Base-by-base conservation (phyloP, 768 basidiomycete genomes). In the Holtermanniella nyarrowii region DNA sequence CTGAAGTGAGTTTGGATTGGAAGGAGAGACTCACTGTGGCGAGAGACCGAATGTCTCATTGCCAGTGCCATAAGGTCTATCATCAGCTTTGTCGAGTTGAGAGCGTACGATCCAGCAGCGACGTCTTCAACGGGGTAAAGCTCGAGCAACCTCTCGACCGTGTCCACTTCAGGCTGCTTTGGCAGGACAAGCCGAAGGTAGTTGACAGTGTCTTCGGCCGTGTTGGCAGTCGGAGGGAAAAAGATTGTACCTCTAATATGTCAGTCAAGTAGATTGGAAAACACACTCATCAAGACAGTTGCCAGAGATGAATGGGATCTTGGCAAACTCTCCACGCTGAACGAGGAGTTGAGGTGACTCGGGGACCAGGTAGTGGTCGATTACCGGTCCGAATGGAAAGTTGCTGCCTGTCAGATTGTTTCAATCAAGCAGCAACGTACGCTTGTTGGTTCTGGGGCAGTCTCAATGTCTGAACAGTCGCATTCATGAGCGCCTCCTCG, bases 211-310 rank as follows among this genome's bases (percentile, higher is more conserved):
- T 46, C 44, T 4, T 39, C 48, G 12, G 53, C 57, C 24, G 44
- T 52, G 52, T 57, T 58, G 50, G 52, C 25, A 43, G 12, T 18
- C 2, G 46, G 27, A 12, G 66, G 67, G 2, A 62, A 54, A 41
- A 71, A 68, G 24, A 49, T 42, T 4, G 69, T 68, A 10, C 69
- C 69, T 42, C 66, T 68, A 50, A 11, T 20, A 44, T 20, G 10
- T 23, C 14, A 20, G 5, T 45, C 5, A 27, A n/a, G 27, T 31
- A 24, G 46, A 13, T 20, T 27, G 5, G 11, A 11, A 3, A 39
- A 66, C 66, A 50, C 50, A 68, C 65, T 71, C 69, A 46, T 71
- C 69, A 24, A 58, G 50, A 54, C 48, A 53, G 52, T 68, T 67
- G 16, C 69, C 69, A 23, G 58, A 53, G 44, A 71, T 71, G 58